These are phyloP conservation scores for Atkinsonella hypoxylon DNA, from an alignment of 2,329 filamentous ascomycete genomes.

Conservation along the genomic window DNA sequence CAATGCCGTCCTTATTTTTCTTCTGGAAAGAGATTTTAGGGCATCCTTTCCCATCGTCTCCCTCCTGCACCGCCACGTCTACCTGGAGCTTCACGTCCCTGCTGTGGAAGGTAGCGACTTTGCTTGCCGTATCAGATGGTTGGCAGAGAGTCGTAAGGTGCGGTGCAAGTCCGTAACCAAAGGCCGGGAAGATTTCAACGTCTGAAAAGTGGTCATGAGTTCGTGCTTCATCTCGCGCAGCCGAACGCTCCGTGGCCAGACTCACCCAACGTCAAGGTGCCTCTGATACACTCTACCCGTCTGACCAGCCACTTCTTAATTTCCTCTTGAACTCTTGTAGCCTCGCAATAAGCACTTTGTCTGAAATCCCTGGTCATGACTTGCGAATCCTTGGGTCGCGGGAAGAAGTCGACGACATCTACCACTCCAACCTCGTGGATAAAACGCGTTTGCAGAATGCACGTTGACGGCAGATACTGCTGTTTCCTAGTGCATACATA, in stretches of 20 bases:
- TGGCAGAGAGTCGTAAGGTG: conserved; percentile 48
- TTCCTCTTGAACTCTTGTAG: conserved; percentile 42
- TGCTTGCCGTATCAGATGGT: conserved; percentile 33
- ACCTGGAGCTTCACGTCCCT: conserved; percentile 49
- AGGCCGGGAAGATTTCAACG: conserved; percentile 60
- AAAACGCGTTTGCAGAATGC: conserved; percentile 66
- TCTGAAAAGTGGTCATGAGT: conserved; percentile 25
- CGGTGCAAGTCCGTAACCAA: conserved; percentile 53
- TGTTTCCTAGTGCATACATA: conserved; percentile 58
- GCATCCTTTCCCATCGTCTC: conserved; percentile 26
- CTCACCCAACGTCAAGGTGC: conserved; percentile 46
- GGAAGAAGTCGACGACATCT: conserved; percentile 65
- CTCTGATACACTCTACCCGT: conserved; percentile 61
- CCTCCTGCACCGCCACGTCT: conserved; percentile 53
- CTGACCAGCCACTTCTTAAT: conserved; percentile 61
- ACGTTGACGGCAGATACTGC: conserved; percentile 63
- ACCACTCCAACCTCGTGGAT: conserved; percentile 65
- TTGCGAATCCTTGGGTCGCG: conserved; percentile 48
- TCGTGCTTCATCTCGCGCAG: not conserved
- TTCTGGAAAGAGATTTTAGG: conserved; percentile 45
- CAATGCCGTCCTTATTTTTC: conserved; percentile 36
- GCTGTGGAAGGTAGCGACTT: conserved; percentile 52
- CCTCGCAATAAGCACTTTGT: conserved; percentile 42
- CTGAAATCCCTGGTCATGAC: conserved; percentile 35
- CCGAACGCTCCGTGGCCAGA: not conserved